Conservation (phyloP, 495 filamentous ascomycete genomes). For the Penicillium manginii region DNA sequence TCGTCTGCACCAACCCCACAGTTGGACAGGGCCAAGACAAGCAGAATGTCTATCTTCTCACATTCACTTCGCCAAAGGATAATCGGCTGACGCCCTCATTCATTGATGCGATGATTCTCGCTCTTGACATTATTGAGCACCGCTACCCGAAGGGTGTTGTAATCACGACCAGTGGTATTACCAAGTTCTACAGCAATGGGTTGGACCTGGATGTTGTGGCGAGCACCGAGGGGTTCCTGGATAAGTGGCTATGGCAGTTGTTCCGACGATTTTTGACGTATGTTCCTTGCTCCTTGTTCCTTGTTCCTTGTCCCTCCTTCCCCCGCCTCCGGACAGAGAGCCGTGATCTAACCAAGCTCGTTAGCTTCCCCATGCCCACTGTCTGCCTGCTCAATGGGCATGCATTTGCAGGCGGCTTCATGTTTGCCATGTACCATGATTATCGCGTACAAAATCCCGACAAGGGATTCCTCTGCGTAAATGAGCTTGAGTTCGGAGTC, state of each 20-base stretch:
- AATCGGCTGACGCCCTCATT: slow-evolving; percentile 73
- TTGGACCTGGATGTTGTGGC: slow-evolving; percentile 66
- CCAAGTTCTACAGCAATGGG: slow-evolving; percentile 84
- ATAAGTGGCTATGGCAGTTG: slow-evolving; percentile 59
- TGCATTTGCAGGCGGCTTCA: slow-evolving; percentile 77
- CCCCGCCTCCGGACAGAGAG: neutral
- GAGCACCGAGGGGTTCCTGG: slow-evolving; percentile 54
- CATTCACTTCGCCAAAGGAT: slow-evolving; percentile 70
- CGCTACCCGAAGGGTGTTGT: slow-evolving; percentile 68
- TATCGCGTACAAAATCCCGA: slow-evolving; percentile 74
- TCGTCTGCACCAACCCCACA: slow-evolving; percentile 60
- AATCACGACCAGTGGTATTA: slow-evolving; percentile 71
- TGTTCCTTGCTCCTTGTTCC: slow-evolving; percentile 7
- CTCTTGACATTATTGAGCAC: slow-evolving; percentile 74
- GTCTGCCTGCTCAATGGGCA: slow-evolving; percentile 79
- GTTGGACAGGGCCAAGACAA: slow-evolving; percentile 33
- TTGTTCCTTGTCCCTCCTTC: too few relatives aligned
- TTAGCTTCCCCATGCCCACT: slow-evolving; percentile 80
- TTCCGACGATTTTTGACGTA: slow-evolving; percentile 65
- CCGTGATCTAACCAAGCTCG: slow-evolving; percentile 5
- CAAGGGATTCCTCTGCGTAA: slow-evolving; percentile 72
- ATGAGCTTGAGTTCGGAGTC: slow-evolving; percentile 78
- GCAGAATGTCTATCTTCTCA: slow-evolving; percentile 67
- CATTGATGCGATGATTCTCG: slow-evolving; percentile 64
- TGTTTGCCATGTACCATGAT: slow-evolving; percentile 84